phyloP scores from a whole-genome alignment of 257 asterid species.

The Nicotiana attenuata region DNA sequence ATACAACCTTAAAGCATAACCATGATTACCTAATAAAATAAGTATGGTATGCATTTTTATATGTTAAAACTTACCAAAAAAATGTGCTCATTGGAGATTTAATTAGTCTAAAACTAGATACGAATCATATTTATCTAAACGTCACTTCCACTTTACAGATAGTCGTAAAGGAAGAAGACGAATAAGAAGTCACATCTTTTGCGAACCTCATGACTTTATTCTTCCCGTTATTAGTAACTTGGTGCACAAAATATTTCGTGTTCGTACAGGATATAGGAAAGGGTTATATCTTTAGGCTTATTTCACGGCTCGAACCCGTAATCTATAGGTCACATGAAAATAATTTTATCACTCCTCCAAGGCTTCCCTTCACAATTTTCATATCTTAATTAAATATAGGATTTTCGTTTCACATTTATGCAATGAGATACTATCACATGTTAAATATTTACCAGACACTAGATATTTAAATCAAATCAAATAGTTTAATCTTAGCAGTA shows the following conservation, averaged over 20 bases:
- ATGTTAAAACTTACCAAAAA: not conserved
- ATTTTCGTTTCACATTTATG: no score
- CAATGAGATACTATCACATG: no score
- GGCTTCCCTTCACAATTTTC: no score
- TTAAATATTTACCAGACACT: no score
- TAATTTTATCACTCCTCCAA: no score
- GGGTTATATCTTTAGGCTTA: rapidly evolving
- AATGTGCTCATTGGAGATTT: not conserved
- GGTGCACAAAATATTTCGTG: no score
- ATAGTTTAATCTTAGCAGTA: no score
- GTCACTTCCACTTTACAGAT: not conserved
- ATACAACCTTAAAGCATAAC: not conserved
- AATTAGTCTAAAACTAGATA: not conserved
- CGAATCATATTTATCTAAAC: not conserved
- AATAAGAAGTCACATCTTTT: not conserved
- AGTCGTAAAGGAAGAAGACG: not conserved
- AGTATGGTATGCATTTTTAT: not conserved
- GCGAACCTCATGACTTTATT: not conserved
- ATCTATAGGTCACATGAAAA: no score
- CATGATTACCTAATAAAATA: not conserved
- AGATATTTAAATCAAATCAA: no score
- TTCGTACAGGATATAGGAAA: no score
- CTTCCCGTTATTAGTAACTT: not conserved
- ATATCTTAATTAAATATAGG: no score
- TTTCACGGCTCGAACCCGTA: no score